phyloP scores from a whole-genome alignment of 805 yeast genomes.

The Cyberlindnera maritima region DNA sequence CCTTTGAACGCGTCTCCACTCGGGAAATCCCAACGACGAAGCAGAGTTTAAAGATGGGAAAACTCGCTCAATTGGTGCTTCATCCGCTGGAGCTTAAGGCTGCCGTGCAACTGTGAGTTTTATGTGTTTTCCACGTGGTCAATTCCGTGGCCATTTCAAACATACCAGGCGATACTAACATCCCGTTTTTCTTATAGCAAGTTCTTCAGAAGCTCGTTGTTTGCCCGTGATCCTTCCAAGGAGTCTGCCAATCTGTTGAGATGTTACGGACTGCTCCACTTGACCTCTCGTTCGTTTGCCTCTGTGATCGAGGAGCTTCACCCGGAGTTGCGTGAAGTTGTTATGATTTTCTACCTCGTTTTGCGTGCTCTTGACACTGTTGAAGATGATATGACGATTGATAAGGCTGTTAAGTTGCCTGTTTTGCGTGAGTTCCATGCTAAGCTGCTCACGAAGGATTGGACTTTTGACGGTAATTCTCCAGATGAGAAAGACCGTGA shows the following conservation, averaged over 20 bases:
- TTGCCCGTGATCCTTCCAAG: conserved; percentile 32
- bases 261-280: conserved; percentile 65
- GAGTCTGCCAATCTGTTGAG: conserved; percentile 46
- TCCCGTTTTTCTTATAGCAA: conserved; percentile 32
- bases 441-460: conserved; percentile 60
- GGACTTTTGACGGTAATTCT: conserved; percentile 77
- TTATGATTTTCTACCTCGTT: conserved; percentile 81
- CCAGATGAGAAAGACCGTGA: conserved; percentile 78
- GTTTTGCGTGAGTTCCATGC: conserved; percentile 65
- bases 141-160: too few relatives aligned
- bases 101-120: conserved; percentile 16
- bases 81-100: conserved; percentile 17
- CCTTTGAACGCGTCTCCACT: background rate
- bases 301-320: conserved; percentile 89
- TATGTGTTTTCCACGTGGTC: too few relatives aligned
- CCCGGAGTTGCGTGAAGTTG: conserved; percentile 81
- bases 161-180: too few relatives aligned
- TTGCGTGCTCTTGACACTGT: conserved; percentile 92
- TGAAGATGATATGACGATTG: conserved; percentile 93
- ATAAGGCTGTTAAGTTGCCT: conserved; percentile 68
- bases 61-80: conserved; percentile 10
- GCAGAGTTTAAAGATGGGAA: conserved; percentile 10
- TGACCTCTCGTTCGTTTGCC: conserved; percentile 89
- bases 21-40: background rate
- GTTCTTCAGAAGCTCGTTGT: conserved; percentile 38